Evolutionary conservation across 2,329 filamentous ascomycete species (phyloP), one percentile per base, ranked within the genome.

Genomic region (Stemphylium vesicarium): DNA sequence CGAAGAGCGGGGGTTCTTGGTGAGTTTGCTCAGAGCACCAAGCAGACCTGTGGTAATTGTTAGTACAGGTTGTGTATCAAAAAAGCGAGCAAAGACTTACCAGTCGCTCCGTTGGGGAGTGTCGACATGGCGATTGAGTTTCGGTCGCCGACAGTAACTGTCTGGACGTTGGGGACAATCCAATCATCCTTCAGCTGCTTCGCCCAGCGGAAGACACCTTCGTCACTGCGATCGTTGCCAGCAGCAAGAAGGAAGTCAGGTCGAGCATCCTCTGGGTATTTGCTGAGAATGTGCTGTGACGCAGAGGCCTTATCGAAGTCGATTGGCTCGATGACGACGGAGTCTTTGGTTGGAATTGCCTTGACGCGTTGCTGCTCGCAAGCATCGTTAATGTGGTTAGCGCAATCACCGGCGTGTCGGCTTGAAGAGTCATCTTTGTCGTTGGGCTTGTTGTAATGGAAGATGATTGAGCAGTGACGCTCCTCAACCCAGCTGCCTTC

Each of bases 141-240:
- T 59, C 92, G 85, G 69, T 84, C 90, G 45, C 93, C 92, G 32
- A 98, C 80, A 61, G 91, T 96, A 18, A 96, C 92, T 2, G 93
- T 96, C 58, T 89, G 87, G 4, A 95, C 90, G 50, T 91, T 82
- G 44, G 65, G 50, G 42, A 81, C 62, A 9, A 62, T 56, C 13
- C 63, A 77, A 15, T 83, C 82, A 3, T 83, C 81, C 18, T 82
- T 82, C 10, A 96, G 79, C 43, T 85, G 82, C 77, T 97, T 96
- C 15, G 94, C 95, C 94, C 95, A 98, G 59, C 88, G 88, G 79
- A 96, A 98, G 16, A 96, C 89, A 65, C 91, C 89, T 72, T 98
- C 94, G 63, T 98, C 95, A 65, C 97, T 94, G 29, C 94, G 88
- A 37, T 93, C 92, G 69, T 97, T 93, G 33, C 94, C 94, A 31